These are phyloP conservation scores for Camelina sativa DNA, from an alignment of 345 rosid genomes.

Conservation along the genomic window DNA sequence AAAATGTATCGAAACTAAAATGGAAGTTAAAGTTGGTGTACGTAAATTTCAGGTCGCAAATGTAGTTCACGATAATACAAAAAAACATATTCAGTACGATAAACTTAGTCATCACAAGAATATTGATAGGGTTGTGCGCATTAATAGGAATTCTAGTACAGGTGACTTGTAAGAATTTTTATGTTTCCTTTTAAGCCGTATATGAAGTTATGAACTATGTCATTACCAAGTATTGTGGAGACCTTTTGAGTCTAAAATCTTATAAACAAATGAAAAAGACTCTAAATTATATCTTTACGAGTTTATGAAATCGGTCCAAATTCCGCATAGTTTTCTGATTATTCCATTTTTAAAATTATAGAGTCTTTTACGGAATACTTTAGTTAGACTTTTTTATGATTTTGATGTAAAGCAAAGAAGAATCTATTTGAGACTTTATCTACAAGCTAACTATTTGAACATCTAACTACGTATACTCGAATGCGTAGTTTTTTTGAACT, in stretches of 20 bases:
- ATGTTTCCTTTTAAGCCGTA: constrained; percentile 18
- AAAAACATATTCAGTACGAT: background rate
- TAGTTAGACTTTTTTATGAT: constrained; percentile 47
- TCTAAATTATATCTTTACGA: constrained; percentile 17
- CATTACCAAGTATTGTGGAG: constrained; percentile 24
- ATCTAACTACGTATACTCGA: constrained; percentile 32
- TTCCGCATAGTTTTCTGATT: constrained; percentile 37
- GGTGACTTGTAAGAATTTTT: constrained; percentile 11
- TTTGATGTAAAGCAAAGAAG: constrained; percentile 48
- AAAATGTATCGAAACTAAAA: background rate
- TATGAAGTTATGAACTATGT: background rate
- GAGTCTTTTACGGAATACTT: constrained; percentile 44
- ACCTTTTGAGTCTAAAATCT: constrained; percentile 12
- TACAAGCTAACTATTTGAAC: constrained; percentile 42
- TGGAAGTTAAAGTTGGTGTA: background rate
- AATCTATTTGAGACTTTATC: constrained; percentile 44
- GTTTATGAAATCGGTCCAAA: constrained; percentile 26
- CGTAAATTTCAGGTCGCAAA: background rate
- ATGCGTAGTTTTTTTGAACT: constrained; percentile 22
- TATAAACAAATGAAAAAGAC: background rate
- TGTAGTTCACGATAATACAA: background rate
- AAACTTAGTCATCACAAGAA: background rate
- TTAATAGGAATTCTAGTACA: background rate
- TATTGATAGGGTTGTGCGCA: background rate
- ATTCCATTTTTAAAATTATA: constrained; percentile 37